These are phyloP conservation scores for Murraya koenigii DNA, from an alignment of 345 rosid species.

Conservation along the genomic window DNA sequence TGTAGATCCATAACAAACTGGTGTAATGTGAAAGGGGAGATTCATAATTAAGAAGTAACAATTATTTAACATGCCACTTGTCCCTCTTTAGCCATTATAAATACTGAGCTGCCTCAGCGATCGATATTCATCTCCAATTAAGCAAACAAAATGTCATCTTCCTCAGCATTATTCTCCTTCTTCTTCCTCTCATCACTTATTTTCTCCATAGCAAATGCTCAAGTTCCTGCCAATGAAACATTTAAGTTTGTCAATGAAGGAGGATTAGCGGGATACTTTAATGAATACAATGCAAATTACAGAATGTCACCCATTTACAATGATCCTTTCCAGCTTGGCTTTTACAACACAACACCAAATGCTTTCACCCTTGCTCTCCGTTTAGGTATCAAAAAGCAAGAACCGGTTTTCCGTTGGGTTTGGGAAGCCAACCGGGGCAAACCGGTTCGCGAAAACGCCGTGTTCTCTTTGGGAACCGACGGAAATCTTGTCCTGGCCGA, in stretches of 20 bases:
- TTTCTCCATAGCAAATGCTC: slow-evolving; percentile 20
- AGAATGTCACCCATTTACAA: slow-evolving; percentile 17
- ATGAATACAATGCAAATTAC: slow-evolving; percentile 40
- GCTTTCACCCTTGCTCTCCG: slow-evolving; percentile 55
- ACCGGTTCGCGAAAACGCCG: slow-evolving; percentile 62
- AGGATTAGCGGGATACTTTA: slow-evolving; percentile 25
- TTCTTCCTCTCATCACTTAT: slow-evolving; percentile 11
- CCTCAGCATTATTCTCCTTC: slow-evolving; percentile 1
- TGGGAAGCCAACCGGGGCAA: slow-evolving; percentile 73
- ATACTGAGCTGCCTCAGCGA: no score
- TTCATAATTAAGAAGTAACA: no score
- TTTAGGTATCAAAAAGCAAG: slow-evolving; percentile 38
- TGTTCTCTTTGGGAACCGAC: slow-evolving; percentile 39
- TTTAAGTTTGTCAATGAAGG: slow-evolving; percentile 43
- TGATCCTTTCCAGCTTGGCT: slow-evolving; percentile 54
- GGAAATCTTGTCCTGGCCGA: slow-evolving; percentile 62
- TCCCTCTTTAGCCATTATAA: no score
- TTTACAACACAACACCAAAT: slow-evolving; percentile 60
- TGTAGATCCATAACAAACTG: no score
- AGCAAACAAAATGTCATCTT: slow-evolving; percentile 4
- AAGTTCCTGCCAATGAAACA: slow-evolving; percentile 36
- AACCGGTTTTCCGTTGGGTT: slow-evolving; percentile 44
- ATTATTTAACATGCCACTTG: no score
- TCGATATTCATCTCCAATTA: no score
- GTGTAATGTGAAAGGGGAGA: no score